phyloP scores from a whole-genome alignment of 768 basidiomycete genomes.

The Mycena galericulata region DNA sequence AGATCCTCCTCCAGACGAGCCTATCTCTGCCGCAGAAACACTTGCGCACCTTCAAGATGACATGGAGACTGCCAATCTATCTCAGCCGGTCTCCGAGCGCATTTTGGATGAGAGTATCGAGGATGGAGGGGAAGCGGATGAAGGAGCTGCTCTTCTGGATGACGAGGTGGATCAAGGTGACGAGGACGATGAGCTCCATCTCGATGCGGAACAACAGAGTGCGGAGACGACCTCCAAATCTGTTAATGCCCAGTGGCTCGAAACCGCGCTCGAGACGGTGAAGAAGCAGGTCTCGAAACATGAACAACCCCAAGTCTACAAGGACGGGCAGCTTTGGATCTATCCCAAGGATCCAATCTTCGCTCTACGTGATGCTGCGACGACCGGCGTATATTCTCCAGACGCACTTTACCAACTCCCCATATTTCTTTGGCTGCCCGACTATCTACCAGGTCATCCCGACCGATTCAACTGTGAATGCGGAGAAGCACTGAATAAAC shows the following conservation, averaged over 20 bases:
- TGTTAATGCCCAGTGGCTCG: constrained; percentile 20
- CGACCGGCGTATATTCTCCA: constrained; percentile 12
- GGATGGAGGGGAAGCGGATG: constrained; percentile 2
- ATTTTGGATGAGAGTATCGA: constrained; percentile 7
- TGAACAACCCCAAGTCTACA: constrained; percentile 20
- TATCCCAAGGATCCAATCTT: constrained; percentile 29
- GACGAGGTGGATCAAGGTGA: constrained; percentile 14
- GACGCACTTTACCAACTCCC: constrained; percentile 14
- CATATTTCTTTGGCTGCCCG: constrained; percentile 34
- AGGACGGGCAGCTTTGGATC: constrained; percentile 13
- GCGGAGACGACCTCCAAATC: neutral
- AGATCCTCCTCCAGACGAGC: neutral
- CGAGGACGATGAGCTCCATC: constrained; percentile 1
- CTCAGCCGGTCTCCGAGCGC: neutral
- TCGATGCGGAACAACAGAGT: constrained; percentile 8
- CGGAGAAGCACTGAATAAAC: constrained; percentile 5
- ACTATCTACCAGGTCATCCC: constrained; percentile 24
- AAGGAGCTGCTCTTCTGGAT: constrained; percentile 11
- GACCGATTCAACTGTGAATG: constrained; percentile 24
- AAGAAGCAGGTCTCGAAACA: constrained; percentile 13
- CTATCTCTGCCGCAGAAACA: neutral
- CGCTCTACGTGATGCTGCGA: constrained; percentile 15
- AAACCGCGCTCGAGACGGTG: constrained; percentile 1
- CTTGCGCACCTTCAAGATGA: constrained; percentile 2
- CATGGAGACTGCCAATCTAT: neutral